phyloP scores from a whole-genome alignment of 78 protist species.

The Cavenderia fasciculata region DNA sequence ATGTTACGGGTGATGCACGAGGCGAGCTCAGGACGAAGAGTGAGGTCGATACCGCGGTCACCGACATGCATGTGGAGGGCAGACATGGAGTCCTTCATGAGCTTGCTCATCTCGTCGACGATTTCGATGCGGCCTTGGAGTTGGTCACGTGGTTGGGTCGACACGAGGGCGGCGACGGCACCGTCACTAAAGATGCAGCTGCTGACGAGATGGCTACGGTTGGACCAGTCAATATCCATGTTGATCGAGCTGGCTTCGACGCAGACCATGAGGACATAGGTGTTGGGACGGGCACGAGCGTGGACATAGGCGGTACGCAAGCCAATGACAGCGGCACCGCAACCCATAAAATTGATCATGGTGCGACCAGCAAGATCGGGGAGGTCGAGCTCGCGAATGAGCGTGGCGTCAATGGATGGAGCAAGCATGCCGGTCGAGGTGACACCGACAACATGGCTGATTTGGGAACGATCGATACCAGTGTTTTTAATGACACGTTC shows the following conservation, averaged over 20 bases:
- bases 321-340: slow-evolving; percentile 63
- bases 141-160: slow-evolving; percentile 8
- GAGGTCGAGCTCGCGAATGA: slow-evolving; percentile 1
- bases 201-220: slow-evolving; percentile 19
- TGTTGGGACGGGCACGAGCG: slow-evolving; percentile 22
- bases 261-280: slow-evolving; percentile 31
- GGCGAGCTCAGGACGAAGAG: slow-evolving; percentile 23
- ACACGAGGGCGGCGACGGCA: slow-evolving; percentile 39
- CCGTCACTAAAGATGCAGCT: slow-evolving; percentile 60
- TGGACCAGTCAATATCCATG: slow-evolving; percentile 26
- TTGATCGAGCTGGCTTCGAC: slow-evolving; percentile 27
- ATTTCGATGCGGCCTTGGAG: slow-evolving; percentile 1
- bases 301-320: slow-evolving; percentile 28
- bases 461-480: slow-evolving; percentile 17
- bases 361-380: slow-evolving; percentile 4
- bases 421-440: slow-evolving; percentile 63
- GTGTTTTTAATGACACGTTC: slow-evolving; percentile 18
- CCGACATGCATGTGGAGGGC: slow-evolving; percentile 21
- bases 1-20: slow-evolving; percentile 6
- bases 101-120: slow-evolving; percentile 15
- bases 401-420: slow-evolving; percentile 42
- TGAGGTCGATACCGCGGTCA: slow-evolving; percentile 36
- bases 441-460: slow-evolving; percentile 69
- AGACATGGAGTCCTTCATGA: slow-evolving; percentile 34
- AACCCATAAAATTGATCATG: slow-evolving; percentile 76